Evolutionary conservation across 2,329 filamentous ascomycete species (phyloP), one percentile per base, ranked within the genome.

Genomic region (Lithohypha guttulata): DNA sequence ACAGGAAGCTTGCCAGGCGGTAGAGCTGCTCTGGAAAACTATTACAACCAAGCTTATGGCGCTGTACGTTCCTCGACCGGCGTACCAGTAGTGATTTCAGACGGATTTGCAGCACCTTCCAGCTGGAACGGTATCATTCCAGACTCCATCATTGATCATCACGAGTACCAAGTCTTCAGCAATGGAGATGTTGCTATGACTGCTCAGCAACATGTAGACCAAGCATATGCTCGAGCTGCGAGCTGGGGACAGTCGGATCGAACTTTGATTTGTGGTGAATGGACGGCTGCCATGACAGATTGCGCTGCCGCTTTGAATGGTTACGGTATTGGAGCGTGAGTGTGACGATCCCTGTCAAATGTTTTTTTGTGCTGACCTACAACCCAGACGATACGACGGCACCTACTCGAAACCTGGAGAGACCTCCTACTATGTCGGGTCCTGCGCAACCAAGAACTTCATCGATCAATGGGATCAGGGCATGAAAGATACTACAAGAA

Each of bases 201-300:
- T 23, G 66, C 68, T 3, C 59, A 62, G 47, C 53, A 72, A 40
- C 79, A 82, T 48, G 59, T 72, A 25, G 58, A 68, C 42, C 58
- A 61, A 19, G 75, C 72, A 36, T 82, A 77, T 59, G 64, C 62
- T 37, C 69, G 71, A 47, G 66, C 65, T 2, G 53, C 56, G 2
- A 53, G 58, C 6, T 75, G 74, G 45, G 52, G 66, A 42, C 55
- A 58, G 5, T 62, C 65, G 4, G 75, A 81, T 55, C 81, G 81
- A 56, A 78, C 73, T 68, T 70, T 72, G n/a, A 62, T 81, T 39
- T 70, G 79, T 4, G 79, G 79, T 28, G 79, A 83, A 55, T 82
- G 78, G 77, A 74, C 71, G 1, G 77, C 68, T 15, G 78, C 77
- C 10, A 70, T 80, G 66, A 81, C 78, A 2, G 68, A 71, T 45